Evolutionary conservation across 768 basidiomycete species (phyloP).

Genomic region (Macrolepiota albuminosa): DNA sequence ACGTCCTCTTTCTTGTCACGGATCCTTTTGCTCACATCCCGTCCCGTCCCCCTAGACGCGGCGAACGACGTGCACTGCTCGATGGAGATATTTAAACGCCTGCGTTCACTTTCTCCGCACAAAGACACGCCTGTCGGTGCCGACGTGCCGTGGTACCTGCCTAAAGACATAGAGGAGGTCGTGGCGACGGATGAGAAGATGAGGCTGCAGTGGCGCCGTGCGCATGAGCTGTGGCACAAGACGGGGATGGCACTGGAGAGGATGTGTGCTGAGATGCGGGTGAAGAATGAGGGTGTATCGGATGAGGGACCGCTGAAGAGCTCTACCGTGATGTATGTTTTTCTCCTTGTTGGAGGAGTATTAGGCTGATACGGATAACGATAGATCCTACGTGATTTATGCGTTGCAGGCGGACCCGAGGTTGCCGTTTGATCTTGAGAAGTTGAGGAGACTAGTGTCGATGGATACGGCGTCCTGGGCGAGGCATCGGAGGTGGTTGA

Average conservation of each 20-base stretch:
- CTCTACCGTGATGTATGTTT: slow-evolving; percentile 27
- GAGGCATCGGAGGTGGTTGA: slow-evolving; percentile 23
- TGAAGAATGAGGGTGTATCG: slow-evolving; percentile 10
- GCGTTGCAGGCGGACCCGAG: slow-evolving; percentile 24
- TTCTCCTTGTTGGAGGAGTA: background rate
- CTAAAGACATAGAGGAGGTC: background rate
- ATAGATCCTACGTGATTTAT: slow-evolving; percentile 27
- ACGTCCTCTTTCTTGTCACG: background rate
- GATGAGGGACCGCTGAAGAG: slow-evolving; percentile 19
- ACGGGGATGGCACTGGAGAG: slow-evolving; percentile 21
- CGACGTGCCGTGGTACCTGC: background rate
- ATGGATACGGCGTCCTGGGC: slow-evolving; percentile 26
- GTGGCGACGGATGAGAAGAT: background rate
- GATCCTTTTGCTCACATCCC: background rate
- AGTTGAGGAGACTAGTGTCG: slow-evolving; percentile 25
- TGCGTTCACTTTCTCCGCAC: slow-evolving; percentile 22
- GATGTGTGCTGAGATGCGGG: slow-evolving; percentile 25
- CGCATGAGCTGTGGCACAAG: slow-evolving; percentile 30
- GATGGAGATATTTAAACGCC: slow-evolving; percentile 24
- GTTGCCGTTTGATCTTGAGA: slow-evolving; percentile 24
- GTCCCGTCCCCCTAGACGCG: slow-evolving; percentile 28
- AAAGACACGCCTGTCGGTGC: background rate
- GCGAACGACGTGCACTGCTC: slow-evolving; percentile 34
- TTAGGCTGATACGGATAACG: background rate
- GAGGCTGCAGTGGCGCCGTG: slow-evolving; percentile 25